These are phyloP conservation scores for Vicia villosa DNA, from an alignment of 306 rosid genomes.

Conservation along the genomic window DNA sequence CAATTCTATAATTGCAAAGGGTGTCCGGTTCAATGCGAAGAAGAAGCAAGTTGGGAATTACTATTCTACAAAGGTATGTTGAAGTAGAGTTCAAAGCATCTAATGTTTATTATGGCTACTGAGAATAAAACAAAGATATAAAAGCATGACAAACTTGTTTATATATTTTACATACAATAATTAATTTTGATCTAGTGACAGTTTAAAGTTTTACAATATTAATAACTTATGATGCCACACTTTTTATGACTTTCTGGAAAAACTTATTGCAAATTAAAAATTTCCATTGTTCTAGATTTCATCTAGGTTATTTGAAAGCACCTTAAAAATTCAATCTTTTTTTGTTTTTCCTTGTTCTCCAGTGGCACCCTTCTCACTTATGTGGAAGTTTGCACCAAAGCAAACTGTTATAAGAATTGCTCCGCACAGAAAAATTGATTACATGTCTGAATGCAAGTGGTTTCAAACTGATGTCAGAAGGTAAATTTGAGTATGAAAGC, in stretches of 20 bases:
- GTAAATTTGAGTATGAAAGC: too few species aligned
- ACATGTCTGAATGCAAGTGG: too few species aligned
- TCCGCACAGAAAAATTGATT: too few species aligned
- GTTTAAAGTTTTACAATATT: conserved; percentile 9
- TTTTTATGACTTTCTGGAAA: background rate
- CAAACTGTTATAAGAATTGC: too few species aligned
- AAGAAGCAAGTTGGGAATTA: conserved; percentile 95
- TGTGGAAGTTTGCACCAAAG: too few species aligned
- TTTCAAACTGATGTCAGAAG: too few species aligned
- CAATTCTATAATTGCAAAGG: conserved; percentile 96
- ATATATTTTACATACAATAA: too few species aligned
- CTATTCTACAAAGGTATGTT: conserved; percentile 83
- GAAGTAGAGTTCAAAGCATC: conserved; percentile 10
- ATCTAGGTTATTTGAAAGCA: too few species aligned
- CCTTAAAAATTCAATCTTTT: too few species aligned
- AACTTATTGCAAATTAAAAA: conserved; percentile 6
- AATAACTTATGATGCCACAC: conserved; percentile 4
- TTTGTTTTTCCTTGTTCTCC: too few species aligned
- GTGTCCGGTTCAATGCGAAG: conserved; percentile 96
- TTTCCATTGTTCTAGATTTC: background rate
- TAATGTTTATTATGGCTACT: background rate
- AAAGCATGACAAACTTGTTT: background rate
- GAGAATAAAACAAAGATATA: background rate
- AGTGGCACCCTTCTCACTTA: too few species aligned
- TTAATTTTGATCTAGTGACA: background rate